Evolutionary conservation across 805 yeast genomes (phyloP).

Genomic region (Metschnikowia shivogae): DNA sequence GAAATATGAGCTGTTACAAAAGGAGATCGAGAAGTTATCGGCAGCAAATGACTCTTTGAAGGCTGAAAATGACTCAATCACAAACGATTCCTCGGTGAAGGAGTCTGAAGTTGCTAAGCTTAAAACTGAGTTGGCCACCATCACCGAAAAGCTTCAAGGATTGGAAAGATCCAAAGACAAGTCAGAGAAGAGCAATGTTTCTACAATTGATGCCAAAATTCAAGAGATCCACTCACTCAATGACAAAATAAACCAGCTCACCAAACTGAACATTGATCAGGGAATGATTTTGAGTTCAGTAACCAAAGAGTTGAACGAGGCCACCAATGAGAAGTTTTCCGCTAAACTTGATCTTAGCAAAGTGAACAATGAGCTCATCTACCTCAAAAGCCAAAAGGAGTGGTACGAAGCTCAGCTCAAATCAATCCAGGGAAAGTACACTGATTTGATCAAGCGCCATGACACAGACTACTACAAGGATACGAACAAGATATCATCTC

Average conservation of each 20-base stretch:
- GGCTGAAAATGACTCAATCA: slow-evolving; percentile 16
- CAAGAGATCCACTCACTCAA: slow-evolving; percentile 26
- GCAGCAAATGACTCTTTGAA: slow-evolving; percentile 22
- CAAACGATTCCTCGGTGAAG: neutral
- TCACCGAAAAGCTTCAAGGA: slow-evolving; percentile 15
- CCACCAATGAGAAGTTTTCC: slow-evolving; percentile 34
- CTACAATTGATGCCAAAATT: slow-evolving; percentile 15
- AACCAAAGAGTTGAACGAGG: slow-evolving; percentile 34
- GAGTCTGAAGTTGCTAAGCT: slow-evolving; percentile 7
- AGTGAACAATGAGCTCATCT: slow-evolving; percentile 29
- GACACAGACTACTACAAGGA: slow-evolving; percentile 33
- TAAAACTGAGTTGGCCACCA: slow-evolving; percentile 15
- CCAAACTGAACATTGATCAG: slow-evolving; percentile 34
- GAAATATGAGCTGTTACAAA: slow-evolving; percentile 20
- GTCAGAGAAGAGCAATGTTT: slow-evolving; percentile 3
- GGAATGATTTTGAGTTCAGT: slow-evolving; percentile 33
- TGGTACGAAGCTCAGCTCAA: slow-evolving; percentile 41
- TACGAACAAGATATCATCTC: slow-evolving; percentile 26
- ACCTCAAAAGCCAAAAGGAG: slow-evolving; percentile 30
- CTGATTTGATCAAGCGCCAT: slow-evolving; percentile 36
- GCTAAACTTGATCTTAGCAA: slow-evolving; percentile 34
- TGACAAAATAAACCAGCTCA: slow-evolving; percentile 26
- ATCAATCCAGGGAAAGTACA: slow-evolving; percentile 31
- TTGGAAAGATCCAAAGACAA: slow-evolving; percentile 15
- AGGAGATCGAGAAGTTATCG: slow-evolving; percentile 18